Evolutionary conservation across 148 eudicot genomes (phyloP).

Genomic region (Vaccinium vitisidaea): DNA sequence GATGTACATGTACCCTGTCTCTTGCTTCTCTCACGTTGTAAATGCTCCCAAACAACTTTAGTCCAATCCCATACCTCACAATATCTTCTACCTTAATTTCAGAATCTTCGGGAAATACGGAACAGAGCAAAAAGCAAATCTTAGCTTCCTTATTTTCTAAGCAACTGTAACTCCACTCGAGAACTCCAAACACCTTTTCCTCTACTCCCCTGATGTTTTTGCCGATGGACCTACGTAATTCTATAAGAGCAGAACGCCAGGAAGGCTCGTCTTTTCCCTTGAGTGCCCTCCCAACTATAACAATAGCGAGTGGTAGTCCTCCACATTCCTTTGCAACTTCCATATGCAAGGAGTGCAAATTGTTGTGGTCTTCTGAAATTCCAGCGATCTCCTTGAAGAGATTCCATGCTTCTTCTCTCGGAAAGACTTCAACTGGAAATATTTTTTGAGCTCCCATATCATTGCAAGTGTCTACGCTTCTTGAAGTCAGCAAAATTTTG

Average conservation of each 20-base stretch:
- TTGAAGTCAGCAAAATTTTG: too few relatives aligned
- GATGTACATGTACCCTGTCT: neutral
- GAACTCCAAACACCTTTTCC: neutral
- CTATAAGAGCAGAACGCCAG: slow-evolving; percentile 9
- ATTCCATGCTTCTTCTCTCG: neutral
- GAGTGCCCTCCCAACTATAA: neutral
- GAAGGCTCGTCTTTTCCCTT: neutral
- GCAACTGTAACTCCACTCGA: neutral
- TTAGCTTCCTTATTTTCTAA: neutral
- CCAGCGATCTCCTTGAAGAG: too few relatives aligned
- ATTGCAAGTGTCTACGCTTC: too few relatives aligned
- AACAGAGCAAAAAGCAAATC: neutral
- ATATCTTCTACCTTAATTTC: neutral
- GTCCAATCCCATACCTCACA: neutral
- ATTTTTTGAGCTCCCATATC: too few relatives aligned
- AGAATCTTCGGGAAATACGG: slow-evolving; percentile 14
- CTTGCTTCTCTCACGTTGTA: neutral
- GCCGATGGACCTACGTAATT: neutral
- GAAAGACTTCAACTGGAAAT: neutral
- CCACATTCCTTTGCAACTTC: slow-evolving; percentile 4
- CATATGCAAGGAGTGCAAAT: too few relatives aligned
- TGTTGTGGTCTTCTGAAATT: neutral
- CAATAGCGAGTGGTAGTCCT: slow-evolving; percentile 16
- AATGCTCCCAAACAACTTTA: neutral
- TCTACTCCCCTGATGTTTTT: neutral